These are phyloP conservation scores for Austroboletus eburneus DNA, from an alignment of 768 basidiomycete species.

Conservation along the genomic window DNA sequence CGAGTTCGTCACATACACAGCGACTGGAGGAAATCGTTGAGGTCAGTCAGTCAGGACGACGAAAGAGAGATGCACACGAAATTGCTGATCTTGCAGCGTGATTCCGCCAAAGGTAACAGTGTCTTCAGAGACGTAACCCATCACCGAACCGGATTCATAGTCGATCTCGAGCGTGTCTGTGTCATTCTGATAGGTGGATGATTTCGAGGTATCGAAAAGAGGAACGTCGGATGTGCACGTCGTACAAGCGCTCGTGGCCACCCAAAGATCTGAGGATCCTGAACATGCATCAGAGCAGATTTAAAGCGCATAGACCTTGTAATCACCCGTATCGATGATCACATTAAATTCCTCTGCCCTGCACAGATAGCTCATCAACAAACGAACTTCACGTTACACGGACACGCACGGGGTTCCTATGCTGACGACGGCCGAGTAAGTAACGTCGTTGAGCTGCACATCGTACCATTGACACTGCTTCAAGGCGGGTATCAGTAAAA, in stretches of 20 bases:
- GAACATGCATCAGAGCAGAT: not conserved
- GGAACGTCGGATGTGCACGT: slow-evolving; percentile 39
- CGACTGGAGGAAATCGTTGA: slow-evolving; percentile 37
- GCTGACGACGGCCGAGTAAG: slow-evolving; percentile 49
- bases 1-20: slow-evolving; percentile 46
- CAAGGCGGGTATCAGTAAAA: not conserved
- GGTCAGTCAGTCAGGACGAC: no score
- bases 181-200: slow-evolving; percentile 33
- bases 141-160: slow-evolving; percentile 70
- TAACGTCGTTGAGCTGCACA: slow-evolving; percentile 44
- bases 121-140: slow-evolving; percentile 51
- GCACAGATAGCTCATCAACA: not conserved
- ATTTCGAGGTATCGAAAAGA: slow-evolving; percentile 39
- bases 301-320: not conserved
- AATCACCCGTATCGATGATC: slow-evolving; percentile 74
- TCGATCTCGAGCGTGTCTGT: slow-evolving; percentile 34
- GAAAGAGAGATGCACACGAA: slow-evolving; percentile 37
- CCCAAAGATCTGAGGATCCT: slow-evolving; percentile 77
- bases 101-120: slow-evolving; percentile 65
- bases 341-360: slow-evolving; percentile 70
- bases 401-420: slow-evolving; percentile 60
- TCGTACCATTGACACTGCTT: not conserved
- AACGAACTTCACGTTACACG: not conserved
- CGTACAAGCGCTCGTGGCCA: slow-evolving; percentile 50
- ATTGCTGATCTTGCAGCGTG: slow-evolving; percentile 46